Evolutionary conservation across 2,329 filamentous ascomycete genomes (phyloP).

Genomic region (Pseudogymnoascus destructans): DNA sequence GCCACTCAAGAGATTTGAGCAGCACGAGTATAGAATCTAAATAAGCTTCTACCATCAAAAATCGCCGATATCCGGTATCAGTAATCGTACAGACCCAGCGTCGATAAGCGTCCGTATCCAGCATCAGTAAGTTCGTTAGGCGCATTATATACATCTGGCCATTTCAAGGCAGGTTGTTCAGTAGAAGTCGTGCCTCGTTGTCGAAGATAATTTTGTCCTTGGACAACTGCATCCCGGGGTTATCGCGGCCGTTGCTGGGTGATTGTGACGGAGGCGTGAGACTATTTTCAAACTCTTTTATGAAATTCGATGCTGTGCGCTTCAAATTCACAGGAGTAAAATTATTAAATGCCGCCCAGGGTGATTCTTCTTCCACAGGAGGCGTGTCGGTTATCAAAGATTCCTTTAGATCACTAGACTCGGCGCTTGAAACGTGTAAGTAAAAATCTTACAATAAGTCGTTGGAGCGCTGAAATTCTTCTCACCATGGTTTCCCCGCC

Average conservation of each 20-base stretch:
- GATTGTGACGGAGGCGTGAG: conserved; percentile 38
- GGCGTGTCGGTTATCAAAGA: conserved; percentile 15
- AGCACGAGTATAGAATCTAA: conserved; percentile 1
- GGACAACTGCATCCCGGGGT: background rate
- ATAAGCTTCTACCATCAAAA: conserved; percentile 5
- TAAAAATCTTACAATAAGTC: background rate
- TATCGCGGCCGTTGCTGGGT: conserved; percentile 13
- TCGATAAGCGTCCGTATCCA: background rate
- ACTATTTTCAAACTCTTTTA: conserved; percentile 84
- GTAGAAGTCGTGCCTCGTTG: conserved; percentile 1
- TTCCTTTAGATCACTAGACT: conserved; percentile 18
- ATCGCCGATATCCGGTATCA: conserved; percentile 6
- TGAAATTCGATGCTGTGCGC: conserved; percentile 68
- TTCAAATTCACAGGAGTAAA: conserved; percentile 60
- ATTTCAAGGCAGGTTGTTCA: conserved; percentile 1
- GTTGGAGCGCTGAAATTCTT: background rate
- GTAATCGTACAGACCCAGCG: conserved; percentile 6
- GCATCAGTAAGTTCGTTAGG: conserved; percentile 5
- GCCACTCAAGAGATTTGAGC: background rate
- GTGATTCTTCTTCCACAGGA: conserved; percentile 27
- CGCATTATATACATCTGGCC: background rate
- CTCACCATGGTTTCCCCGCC: conserved; percentile 4
- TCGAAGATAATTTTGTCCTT: conserved; percentile 2
- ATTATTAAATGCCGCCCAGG: conserved; percentile 32
- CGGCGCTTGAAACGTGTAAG: background rate